These are phyloP conservation scores for Populus tomentosa DNA, from an alignment of 441 rosid genomes.

Conservation along the genomic window DNA sequence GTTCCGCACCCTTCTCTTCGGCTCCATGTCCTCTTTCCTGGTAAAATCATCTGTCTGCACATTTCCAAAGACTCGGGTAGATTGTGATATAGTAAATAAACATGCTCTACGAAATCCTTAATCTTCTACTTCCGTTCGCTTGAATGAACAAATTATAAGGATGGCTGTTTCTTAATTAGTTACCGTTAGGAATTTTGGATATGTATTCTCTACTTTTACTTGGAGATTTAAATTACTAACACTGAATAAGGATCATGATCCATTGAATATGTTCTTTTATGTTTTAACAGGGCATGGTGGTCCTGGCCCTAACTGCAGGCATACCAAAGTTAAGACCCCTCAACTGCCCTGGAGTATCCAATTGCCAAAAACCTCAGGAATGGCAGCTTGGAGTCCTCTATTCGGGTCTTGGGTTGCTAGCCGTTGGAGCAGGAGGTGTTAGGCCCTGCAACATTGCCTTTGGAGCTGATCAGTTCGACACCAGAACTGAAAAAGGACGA, in stretches of 20 bases:
- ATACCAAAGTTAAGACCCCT: conserved; percentile 35
- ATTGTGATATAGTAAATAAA: too few species aligned
- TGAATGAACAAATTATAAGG: not conserved
- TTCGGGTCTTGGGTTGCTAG: conserved; percentile 31
- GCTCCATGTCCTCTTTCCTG: conserved; percentile 43
- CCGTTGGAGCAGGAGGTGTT: conserved; percentile 52
- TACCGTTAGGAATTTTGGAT: not conserved
- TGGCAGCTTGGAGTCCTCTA: conserved; percentile 43
- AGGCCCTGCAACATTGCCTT: conserved; percentile 63
- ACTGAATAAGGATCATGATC: not conserved
- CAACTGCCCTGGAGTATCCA: conserved; percentile 17
- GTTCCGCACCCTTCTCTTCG: conserved; percentile 42
- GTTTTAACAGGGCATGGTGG: conserved; percentile 44
- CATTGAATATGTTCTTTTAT: not conserved
- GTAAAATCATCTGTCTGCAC: conserved; percentile 19
- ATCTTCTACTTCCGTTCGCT: not conserved
- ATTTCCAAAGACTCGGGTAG: not conserved
- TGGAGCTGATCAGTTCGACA: conserved; percentile 62
- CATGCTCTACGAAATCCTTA: not conserved
- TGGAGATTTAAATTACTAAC: not conserved
- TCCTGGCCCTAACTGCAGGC: conserved; percentile 41
- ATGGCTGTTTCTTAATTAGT: not conserved
- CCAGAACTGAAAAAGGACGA: conserved; percentile 39
- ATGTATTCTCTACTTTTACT: not conserved
- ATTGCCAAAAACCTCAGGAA: conserved; percentile 25